Conservation (phyloP, 2,329 filamentous ascomycete species). For the Cadophora luteo-olivacea region DNA sequence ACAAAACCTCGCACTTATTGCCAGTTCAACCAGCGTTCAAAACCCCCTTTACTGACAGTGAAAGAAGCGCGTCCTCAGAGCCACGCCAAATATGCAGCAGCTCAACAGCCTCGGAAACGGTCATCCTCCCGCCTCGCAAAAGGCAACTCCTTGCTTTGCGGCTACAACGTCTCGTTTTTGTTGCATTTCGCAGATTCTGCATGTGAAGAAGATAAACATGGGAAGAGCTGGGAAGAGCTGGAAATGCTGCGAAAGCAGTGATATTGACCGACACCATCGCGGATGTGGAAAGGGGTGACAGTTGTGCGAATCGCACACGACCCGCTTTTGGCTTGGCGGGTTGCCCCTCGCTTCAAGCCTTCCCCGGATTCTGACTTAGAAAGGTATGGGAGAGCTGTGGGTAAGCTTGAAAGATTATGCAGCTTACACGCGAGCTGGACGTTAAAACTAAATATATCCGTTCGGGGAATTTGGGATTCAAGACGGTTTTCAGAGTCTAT, state of each 20-base stretch:
- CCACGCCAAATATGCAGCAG: background rate
- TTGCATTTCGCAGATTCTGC: conserved; percentile 12
- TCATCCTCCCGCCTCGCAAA: background rate
- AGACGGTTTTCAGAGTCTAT: background rate
- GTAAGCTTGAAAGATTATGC: background rate
- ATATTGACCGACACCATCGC: conserved; percentile 1
- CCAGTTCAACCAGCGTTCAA: background rate
- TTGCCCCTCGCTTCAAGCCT: background rate
- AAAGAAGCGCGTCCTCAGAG: background rate
- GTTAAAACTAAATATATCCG: too few relatives aligned
- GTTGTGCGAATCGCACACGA: conserved; percentile 2
- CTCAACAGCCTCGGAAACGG: background rate
- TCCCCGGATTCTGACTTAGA: background rate
- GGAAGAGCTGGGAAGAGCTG: too few relatives aligned
- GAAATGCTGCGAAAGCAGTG: background rate
- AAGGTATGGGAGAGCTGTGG: background rate
- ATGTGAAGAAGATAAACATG: conserved; percentile 2
- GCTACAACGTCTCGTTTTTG: background rate
- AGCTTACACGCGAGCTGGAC: background rate
- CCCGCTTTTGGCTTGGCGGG: background rate
- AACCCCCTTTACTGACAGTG: background rate
- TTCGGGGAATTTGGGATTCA: too few relatives aligned
- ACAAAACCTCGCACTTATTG: background rate
- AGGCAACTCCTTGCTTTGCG: background rate
- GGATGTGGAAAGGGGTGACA: conserved; percentile 6